Evolutionary conservation across 1,284 basidiomycete species (phyloP).

Genomic region (Amylostereum chailletii): DNA sequence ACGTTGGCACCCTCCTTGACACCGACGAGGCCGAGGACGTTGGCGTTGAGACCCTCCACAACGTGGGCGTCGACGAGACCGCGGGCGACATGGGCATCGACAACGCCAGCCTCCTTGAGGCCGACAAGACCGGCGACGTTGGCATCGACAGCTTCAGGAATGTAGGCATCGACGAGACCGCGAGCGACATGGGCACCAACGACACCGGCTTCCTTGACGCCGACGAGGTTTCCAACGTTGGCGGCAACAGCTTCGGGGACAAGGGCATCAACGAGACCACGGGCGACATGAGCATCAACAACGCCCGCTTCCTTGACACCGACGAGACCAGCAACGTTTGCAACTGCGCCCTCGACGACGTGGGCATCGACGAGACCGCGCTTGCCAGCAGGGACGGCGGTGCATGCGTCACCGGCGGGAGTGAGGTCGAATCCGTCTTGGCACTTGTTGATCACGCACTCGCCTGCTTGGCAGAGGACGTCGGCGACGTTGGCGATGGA

Average conservation of each 20-base stretch:
- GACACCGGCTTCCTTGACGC: conserved; percentile 1
- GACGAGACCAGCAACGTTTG: background rate
- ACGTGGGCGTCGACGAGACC: conserved; percentile 2
- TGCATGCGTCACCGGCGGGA: background rate
- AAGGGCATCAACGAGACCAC: conserved; percentile 1
- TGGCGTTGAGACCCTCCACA: background rate
- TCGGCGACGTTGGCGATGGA: conserved; percentile 3
- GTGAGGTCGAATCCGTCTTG: background rate
- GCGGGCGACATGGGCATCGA: background rate
- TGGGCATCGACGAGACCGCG: background rate
- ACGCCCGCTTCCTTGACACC: conserved; percentile 1
- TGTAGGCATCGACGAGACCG: background rate
- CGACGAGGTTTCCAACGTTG: conserved; percentile 1
- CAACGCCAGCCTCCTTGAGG: conserved; percentile 1
- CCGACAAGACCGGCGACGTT: background rate
- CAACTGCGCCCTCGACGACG: background rate
- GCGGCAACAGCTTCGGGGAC: background rate
- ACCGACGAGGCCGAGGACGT: background rate
- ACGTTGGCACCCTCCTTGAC: conserved; percentile 1
- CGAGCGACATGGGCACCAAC: background rate
- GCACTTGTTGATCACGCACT: conserved; percentile 1
- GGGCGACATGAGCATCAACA: background rate
- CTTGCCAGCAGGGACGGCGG: conserved; percentile 2
- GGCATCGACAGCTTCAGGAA: background rate
- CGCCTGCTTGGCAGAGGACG: conserved; percentile 1